phyloP scores from a whole-genome alignment of 1,139 yeast species.

The Arxiozyma bovina region DNA sequence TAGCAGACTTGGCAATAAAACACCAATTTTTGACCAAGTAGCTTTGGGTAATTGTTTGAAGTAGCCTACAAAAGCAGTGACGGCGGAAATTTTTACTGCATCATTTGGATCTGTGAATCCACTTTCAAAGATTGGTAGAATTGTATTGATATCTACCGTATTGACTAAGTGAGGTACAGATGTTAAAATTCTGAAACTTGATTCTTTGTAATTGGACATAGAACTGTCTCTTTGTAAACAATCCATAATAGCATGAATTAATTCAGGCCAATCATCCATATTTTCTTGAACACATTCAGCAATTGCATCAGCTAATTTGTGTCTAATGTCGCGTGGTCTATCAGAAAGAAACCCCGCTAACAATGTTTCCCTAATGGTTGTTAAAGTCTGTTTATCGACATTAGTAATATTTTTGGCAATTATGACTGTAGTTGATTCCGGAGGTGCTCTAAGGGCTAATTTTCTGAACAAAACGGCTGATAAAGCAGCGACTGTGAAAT shows the following conservation, averaged over 20 bases:
- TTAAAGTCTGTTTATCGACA: conserved; percentile 48
- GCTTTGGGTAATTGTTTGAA: conserved; percentile 74
- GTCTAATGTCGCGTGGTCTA: conserved; percentile 64
- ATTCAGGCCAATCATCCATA: conserved; percentile 60
- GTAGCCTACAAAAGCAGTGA: conserved; percentile 85
- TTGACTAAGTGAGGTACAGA: conserved; percentile 75
- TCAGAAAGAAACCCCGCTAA: conserved; percentile 64
- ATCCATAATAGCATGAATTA: conserved; percentile 64
- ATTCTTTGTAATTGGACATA: conserved; percentile 59
- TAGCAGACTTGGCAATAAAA: conserved; percentile 71
- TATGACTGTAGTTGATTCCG: conserved; percentile 42
- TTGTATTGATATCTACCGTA: conserved; percentile 44
- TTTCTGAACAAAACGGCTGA: conserved; percentile 83
- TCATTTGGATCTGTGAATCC: conserved; percentile 77
- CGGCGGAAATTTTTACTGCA: conserved; percentile 83
- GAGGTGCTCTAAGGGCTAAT: conserved; percentile 60
- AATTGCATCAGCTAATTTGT: conserved; percentile 86
- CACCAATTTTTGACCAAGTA: conserved; percentile 67
- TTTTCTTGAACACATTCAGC: conserved; percentile 81
- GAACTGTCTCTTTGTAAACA: conserved; percentile 56
- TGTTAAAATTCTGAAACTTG: conserved; percentile 82
- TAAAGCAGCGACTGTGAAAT: conserved; percentile 36
- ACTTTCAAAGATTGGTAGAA: conserved; percentile 60
- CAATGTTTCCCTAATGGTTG: conserved; percentile 56
- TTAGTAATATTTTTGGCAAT: conserved; percentile 73